Evolutionary conservation across 208 protist species (phyloP), one percentile per base, ranked within the genome.

Genomic region (Eutreptiella sp.): DNA sequence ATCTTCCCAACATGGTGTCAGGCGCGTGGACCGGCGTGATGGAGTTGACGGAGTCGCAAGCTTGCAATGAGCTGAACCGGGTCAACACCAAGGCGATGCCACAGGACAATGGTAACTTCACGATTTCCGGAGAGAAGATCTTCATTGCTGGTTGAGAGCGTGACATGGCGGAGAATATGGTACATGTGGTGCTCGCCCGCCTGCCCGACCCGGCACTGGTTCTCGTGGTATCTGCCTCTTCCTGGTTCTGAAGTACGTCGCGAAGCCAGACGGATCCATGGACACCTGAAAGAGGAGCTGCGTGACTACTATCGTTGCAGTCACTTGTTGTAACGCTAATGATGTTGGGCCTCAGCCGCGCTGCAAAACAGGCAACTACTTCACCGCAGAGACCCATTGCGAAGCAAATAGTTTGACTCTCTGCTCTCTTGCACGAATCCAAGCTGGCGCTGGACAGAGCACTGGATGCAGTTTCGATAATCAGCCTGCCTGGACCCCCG

Each of bases 111-210:
- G 84, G 84, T 42, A 79, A 69, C 23, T 92, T 87, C 77, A 76
- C 64, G 53, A 75, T 92, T 46, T 84, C 59, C 19, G 87, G 87
- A 41, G 89, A 79, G 16, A 90, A 89, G 68, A 90, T 90, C 52
- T 90, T 88, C 72, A 90, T 92, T 59, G 89, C 84, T 1, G 77
- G 79, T 35, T 84, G 87, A 39, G 87, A 92, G 52, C 81, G 89
- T 70, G 83, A 92, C 67, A 43, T 92, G 60, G 70, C 66, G 2
- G 75, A 87, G 28, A 92, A 92, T 73, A 76, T 92, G 45, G 58
- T 89, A 19, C 82, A 89, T 72, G 60, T 87, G 33, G 83, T 92
- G 29, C 73, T 89, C 24, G 84, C 82, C 23, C 72, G 79, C 23
- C 66, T 87, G 36, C 81, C 83, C 0, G 71, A 68, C 47, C 80